A percentile compares a stretch with the other conserved stretches of the same genome.
These are phyloP conservation scores for Pugionium dolabratum DNA, from an alignment of 345 rosid genomes.

Conservation along the genomic window DNA sequence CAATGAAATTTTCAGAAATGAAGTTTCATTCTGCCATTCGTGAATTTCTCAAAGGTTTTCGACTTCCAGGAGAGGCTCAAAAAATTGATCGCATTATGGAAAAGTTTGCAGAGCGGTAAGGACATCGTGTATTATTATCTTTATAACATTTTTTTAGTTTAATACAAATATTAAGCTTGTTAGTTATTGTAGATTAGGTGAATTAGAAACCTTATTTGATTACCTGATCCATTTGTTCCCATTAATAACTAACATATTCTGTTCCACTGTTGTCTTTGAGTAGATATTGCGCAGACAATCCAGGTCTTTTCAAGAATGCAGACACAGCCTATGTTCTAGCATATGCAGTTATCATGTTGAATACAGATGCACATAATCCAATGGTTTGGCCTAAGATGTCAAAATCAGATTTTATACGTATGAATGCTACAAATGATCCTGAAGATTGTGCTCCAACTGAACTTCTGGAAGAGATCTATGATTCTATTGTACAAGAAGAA, in stretches of 20 bases:
- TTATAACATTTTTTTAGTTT: constrained; percentile 11
- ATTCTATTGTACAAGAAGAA: constrained; percentile 93
- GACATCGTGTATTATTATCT: not conserved
- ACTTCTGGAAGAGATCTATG: constrained; percentile 88
- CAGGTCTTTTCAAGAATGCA: constrained; percentile 92
- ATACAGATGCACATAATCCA: constrained; percentile 95
- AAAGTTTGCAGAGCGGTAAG: constrained; percentile 96
- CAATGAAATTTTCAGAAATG: constrained; percentile 82
- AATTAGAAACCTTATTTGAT: not conserved
- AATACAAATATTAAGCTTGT: constrained; percentile 7
- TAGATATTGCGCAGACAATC: constrained; percentile 97
- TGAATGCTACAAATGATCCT: constrained; percentile 76
- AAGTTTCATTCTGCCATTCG: constrained; percentile 89
- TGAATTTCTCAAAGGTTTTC: constrained; percentile 88
- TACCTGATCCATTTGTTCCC: constrained; percentile 14
- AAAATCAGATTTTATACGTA: constrained; percentile 82
- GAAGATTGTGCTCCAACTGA: constrained; percentile 82
- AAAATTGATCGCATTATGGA: constrained; percentile 99
- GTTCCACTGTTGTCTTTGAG: constrained; percentile 37
- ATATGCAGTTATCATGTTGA: constrained; percentile 96
- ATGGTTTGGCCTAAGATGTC: constrained; percentile 99
- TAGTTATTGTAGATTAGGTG: constrained; percentile 15
- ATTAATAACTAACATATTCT: constrained; percentile 29
- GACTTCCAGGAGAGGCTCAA: constrained; percentile 99
- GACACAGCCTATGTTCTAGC: constrained; percentile 99